Base-by-base conservation (phyloP, 345 rosid genomes). In the Eucalyptus regnans region DNA sequence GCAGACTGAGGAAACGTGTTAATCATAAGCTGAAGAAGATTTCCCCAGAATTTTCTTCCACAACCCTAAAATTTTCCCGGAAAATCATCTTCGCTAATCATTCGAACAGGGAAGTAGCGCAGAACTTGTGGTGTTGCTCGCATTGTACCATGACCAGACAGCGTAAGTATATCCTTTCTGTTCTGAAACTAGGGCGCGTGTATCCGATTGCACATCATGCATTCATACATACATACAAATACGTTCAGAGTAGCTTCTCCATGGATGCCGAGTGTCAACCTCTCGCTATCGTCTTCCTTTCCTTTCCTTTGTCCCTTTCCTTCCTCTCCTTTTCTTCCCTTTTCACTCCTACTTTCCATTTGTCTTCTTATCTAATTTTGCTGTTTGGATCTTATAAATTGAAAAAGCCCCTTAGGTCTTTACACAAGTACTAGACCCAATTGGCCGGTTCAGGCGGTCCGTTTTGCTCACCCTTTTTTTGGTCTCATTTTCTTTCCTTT, bases 371-470 rank as follows among this genome's bases (percentile, higher is more conserved):
- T 71, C 81, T 71, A 20, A 17, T 71, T 9, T 71, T 9, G 12
- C 46, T 0, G 46, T 37, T 71, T 37, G 83, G 4, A 9, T 37
- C 83, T 71, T 18, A 7, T 37, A 37, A 71, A 71, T 71, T 7
- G 46, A 37, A 71, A 37, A 37, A 3, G 46, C 2, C 16, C 14
- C 83, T 71, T 37, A 20, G 46, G 27, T 20, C 44, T 71, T 37
- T 5, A 64, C 9, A 31, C 71, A 64, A 31, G 44, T 9, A 71
- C 46, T 71, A 37, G 83, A 37, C 37, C 37, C 37, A 37, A 37
- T 4, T 0, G 27, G 1, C 0, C 0, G 11, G 1, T 54, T 54
- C 0, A 9, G 0, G 27, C 0, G 1, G 12, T 54, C 27, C 12
- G 0, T 54, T 54, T 54, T 4, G 60, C 27, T 8, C 12, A 3